Percentiles rank a stretch among this genome's conserved stretches.
Evolutionary conservation across 192 early-diverging fungal genomes (phyloP).

Genomic region (Coemansia sp.): DNA sequence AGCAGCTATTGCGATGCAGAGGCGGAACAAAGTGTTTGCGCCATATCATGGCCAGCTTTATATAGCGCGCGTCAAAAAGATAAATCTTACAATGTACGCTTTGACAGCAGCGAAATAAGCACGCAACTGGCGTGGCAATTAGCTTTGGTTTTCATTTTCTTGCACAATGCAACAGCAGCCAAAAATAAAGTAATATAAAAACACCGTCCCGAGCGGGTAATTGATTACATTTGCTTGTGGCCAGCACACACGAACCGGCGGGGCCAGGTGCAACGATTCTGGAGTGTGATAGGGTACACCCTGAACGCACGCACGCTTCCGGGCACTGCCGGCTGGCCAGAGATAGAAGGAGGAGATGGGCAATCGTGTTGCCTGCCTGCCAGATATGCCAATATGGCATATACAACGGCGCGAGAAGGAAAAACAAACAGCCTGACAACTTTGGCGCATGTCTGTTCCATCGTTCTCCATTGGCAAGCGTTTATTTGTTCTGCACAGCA

Average conservation of each 20-base stretch:
- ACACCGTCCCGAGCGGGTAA: not conserved
- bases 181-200: not conserved
- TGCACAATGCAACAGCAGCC: not conserved
- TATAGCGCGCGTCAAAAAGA: conserved; percentile 1
- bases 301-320: not conserved
- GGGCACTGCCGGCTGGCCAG: not conserved
- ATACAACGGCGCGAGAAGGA: not conserved
- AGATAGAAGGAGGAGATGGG: not conserved
- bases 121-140: not conserved
- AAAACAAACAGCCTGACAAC: not conserved
- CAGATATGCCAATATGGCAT: not conserved
- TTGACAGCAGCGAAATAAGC: not conserved
- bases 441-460: too few relatives aligned
- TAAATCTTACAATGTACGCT: not conserved
- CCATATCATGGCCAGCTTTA: not conserved
- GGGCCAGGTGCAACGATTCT: conserved; percentile 1
- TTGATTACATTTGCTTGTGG: too few relatives aligned
- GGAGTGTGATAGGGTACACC: not conserved
- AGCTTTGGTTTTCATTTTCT: not conserved
- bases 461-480: too few relatives aligned
- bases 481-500: too few relatives aligned
- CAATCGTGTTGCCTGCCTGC: not conserved
- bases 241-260: not conserved
- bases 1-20: not conserved
- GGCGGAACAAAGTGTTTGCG: not conserved